Percentiles rank a stretch among this genome's conserved stretches.
phyloP scores from a whole-genome alignment of 305 asterid species.

The Fraxinus nigra region DNA sequence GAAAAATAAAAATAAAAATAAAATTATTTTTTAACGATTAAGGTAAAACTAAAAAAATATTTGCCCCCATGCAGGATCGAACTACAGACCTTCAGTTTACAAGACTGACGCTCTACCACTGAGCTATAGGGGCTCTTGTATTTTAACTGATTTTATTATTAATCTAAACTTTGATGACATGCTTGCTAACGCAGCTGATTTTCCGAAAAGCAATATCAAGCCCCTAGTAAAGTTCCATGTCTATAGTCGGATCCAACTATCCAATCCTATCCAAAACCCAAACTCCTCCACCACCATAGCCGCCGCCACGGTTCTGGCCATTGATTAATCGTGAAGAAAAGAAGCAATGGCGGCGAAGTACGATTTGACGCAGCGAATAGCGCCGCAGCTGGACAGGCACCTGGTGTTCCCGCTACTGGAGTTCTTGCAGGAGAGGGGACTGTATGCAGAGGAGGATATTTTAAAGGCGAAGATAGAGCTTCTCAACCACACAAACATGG shows the following conservation, averaged over 20 bases:
- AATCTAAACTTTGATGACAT: neutral
- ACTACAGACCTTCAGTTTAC: slow-evolving; percentile 97
- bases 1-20: neutral
- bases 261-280: neutral
- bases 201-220: neutral
- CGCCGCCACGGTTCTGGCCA: neutral
- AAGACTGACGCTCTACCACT: slow-evolving; percentile 99
- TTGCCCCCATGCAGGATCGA: slow-evolving; percentile 96
- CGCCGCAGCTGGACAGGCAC: slow-evolving; percentile 84
- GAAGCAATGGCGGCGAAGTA: slow-evolving; percentile 61
- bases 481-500: slow-evolving; percentile 88
- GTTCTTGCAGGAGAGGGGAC: slow-evolving; percentile 70
- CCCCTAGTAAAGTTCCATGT: neutral
- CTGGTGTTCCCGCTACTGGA: slow-evolving; percentile 82
- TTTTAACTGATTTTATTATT: neutral
- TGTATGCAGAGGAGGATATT: slow-evolving; percentile 67
- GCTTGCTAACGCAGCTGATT: neutral
- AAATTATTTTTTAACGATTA: neutral
- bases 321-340: neutral
- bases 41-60: neutral
- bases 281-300: neutral
- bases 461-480: slow-evolving; percentile 80
- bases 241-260: neutral
- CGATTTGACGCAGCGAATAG: slow-evolving; percentile 74
- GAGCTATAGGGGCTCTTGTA: slow-evolving; percentile 80